Evolutionary conservation across 305 asterid species (phyloP).

Genomic region (Rubia peregrina): DNA sequence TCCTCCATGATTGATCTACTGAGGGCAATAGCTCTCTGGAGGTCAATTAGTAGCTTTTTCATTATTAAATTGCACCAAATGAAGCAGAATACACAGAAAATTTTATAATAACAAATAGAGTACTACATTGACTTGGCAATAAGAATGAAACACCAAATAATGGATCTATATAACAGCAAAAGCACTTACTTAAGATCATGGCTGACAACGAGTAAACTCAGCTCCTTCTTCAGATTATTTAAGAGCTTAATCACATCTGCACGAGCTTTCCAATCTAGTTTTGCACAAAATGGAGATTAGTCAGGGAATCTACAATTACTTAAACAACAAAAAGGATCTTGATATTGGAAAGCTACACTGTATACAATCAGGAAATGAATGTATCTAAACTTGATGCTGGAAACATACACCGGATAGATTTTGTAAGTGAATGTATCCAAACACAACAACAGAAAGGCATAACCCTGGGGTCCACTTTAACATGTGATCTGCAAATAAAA

Average conservation of each 20-base stretch:
- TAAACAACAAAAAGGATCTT: background rate
- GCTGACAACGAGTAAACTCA: constrained; percentile 82
- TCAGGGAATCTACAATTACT: background rate
- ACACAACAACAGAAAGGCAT: background rate
- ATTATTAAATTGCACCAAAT: constrained; percentile 7
- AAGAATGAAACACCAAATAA: constrained; percentile 2
- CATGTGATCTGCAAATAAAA: background rate
- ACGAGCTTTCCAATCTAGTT: constrained; percentile 91
- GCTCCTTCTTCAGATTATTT: constrained; percentile 67
- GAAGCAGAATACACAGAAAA: background rate
- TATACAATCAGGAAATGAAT: background rate
- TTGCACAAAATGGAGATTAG: constrained; percentile 7
- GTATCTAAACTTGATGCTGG: background rate
- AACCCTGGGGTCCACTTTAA: background rate
- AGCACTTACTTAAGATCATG: constrained; percentile 82
- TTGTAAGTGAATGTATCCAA: background rate
- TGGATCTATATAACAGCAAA: background rate
- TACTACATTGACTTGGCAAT: background rate
- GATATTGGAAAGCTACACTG: background rate
- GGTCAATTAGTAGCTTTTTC: constrained; percentile 19
- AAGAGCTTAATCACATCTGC: constrained; percentile 82
- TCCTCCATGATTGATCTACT: constrained; percentile 87
- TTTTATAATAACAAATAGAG: background rate
- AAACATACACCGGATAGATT: background rate
- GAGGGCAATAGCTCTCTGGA: constrained; percentile 73